Conservation (phyloP, 805 yeast species). For the Saccharomycopsis babjevae region DNA sequence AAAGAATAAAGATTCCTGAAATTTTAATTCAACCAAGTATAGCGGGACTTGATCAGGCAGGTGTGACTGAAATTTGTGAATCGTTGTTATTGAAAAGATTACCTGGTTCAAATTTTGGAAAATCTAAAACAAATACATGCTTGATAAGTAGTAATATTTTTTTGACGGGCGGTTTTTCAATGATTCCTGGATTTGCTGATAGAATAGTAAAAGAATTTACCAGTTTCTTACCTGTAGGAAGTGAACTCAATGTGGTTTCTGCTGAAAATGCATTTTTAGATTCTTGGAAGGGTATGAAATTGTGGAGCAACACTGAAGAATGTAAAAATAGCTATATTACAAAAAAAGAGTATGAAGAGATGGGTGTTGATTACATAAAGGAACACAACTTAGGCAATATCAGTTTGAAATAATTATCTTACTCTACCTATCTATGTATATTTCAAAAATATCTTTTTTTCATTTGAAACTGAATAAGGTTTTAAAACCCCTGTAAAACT, state of each 20-base stretch:
- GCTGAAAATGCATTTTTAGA: constrained; percentile 67
- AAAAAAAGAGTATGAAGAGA: constrained; percentile 70
- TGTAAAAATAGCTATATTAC: constrained; percentile 44
- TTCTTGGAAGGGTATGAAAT: constrained; percentile 92
- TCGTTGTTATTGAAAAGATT: constrained; percentile 53
- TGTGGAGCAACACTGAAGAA: constrained; percentile 50
- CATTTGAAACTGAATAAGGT: neutral
- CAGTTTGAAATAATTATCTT: neutral
- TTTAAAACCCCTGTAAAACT: neutral
- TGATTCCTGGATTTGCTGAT: constrained; percentile 51
- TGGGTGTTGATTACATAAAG: constrained; percentile 80
- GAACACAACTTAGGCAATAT: constrained; percentile 74
- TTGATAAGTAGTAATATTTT: constrained; percentile 56
- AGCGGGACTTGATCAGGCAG: constrained; percentile 94
- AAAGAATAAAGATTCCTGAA: constrained; percentile 87
- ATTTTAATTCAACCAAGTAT: constrained; percentile 85
- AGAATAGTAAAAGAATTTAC: constrained; percentile 65
- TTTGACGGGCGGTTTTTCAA: constrained; percentile 78
- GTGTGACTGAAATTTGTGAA: constrained; percentile 68
- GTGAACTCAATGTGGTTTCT: constrained; percentile 46
- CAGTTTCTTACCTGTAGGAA: constrained; percentile 57
- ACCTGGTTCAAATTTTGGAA: constrained; percentile 44
- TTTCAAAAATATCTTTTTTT: neutral
- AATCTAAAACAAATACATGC: constrained; percentile 25
- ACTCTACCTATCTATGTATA: neutral